phyloP scores from a whole-genome alignment of 192 early-diverging fungal species.

The Cladochytrium replicatum region DNA sequence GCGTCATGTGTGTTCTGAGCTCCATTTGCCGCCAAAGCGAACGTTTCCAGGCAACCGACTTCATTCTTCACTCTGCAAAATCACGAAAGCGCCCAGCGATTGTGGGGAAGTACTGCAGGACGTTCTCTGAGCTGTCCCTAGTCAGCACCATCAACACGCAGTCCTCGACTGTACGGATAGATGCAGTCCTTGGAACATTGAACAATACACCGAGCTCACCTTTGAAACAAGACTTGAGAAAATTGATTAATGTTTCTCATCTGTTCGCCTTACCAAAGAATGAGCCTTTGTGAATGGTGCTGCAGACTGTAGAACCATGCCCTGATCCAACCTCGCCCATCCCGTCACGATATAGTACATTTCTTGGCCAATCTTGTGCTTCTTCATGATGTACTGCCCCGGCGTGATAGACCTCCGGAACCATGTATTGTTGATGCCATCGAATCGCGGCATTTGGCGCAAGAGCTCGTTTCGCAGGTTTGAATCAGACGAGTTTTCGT shows the following conservation, averaged over 20 bases:
- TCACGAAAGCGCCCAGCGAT: slow-evolving; percentile 21
- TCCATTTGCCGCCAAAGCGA: slow-evolving; percentile 13
- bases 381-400: slow-evolving; percentile 31
- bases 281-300: slow-evolving; percentile 25
- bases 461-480: no score
- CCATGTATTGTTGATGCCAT: slow-evolving; percentile 26
- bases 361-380: slow-evolving; percentile 30
- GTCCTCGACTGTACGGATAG: slow-evolving; percentile 25
- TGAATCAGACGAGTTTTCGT: no score
- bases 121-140: slow-evolving; percentile 20
- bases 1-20: slow-evolving; percentile 13
- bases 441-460: no score
- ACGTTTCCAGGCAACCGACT: slow-evolving; percentile 14
- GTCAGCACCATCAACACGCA: slow-evolving; percentile 35
- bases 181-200: slow-evolving; percentile 35
- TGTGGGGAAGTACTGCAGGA: slow-evolving; percentile 23
- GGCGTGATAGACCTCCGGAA: slow-evolving; percentile 15
- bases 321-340: slow-evolving; percentile 31
- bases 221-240: no score
- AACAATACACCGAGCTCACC: slow-evolving; percentile 38
- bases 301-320: slow-evolving; percentile 24
- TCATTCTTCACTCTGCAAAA: slow-evolving; percentile 26
- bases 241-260: no score
- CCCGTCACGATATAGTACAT: slow-evolving; percentile 37
- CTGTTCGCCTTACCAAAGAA: slow-evolving; percentile 44